These are phyloP conservation scores for Piloderma croceum DNA, from an alignment of 768 basidiomycete genomes.

Conservation along the genomic window DNA sequence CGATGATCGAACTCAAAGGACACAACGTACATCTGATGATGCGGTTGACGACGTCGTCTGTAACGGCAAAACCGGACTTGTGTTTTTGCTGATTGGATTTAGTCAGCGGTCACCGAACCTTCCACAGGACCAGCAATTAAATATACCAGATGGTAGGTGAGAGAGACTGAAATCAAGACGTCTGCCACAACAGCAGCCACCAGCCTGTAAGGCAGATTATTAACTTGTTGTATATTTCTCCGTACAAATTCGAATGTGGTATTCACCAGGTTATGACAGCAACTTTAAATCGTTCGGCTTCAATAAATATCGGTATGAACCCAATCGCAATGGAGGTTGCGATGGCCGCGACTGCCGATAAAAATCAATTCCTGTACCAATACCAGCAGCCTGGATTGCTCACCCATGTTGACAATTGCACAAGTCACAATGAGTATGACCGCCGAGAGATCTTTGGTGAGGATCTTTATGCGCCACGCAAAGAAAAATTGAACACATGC, in stretches of 20 bases:
- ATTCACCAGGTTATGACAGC: slow-evolving; percentile 22
- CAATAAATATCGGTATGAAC: slow-evolving; percentile 13
- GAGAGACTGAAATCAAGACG: slow-evolving; percentile 29
- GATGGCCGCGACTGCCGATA: slow-evolving; percentile 20
- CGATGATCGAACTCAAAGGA: neutral
- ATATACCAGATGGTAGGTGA: slow-evolving; percentile 26
- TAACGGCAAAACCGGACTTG: slow-evolving; percentile 31
- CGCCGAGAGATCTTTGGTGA: slow-evolving; percentile 13
- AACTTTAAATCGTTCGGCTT: slow-evolving; percentile 19
- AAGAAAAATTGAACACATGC: slow-evolving; percentile 21
- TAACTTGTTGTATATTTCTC: too few relatives aligned
- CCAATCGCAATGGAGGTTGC: slow-evolving; percentile 18
- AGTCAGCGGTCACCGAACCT: neutral
- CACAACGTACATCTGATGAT: slow-evolving; percentile 27
- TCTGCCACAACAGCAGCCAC: slow-evolving; percentile 31
- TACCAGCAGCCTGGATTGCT: neutral
- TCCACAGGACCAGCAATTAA: neutral
- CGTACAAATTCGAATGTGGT: slow-evolving; percentile 21
- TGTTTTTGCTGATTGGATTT: slow-evolving; percentile 22
- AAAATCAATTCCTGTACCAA: neutral
- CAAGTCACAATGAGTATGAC: slow-evolving; percentile 8
- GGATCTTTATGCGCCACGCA: slow-evolving; percentile 20
- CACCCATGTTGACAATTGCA: slow-evolving; percentile 14
- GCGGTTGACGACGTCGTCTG: slow-evolving; percentile 33
- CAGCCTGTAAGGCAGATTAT: slow-evolving; percentile 34